Evolutionary conservation across 495 filamentous ascomycete genomes (phyloP).

Genomic region (Annulohypoxylon nitens): DNA sequence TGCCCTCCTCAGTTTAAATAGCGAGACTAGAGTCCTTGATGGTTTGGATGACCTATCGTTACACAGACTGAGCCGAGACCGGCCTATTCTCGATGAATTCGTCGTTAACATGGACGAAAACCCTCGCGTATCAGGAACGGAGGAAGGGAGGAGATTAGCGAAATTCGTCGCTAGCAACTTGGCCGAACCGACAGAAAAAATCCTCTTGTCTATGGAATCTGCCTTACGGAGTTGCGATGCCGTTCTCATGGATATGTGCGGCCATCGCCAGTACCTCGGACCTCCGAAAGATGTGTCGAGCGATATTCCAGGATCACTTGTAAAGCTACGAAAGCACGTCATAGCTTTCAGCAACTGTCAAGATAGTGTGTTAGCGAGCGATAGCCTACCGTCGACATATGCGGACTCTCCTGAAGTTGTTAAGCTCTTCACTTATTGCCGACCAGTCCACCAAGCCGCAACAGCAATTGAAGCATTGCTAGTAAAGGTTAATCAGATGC

Average conservation of each 20-base stretch:
- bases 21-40: conserved; percentile 60
- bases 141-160: conserved; percentile 44
- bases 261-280: conserved; percentile 58
- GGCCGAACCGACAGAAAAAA: conserved; percentile 58
- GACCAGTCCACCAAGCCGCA: conserved; percentile 67
- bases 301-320: conserved; percentile 52
- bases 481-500: conserved; percentile 62
- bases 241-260: conserved; percentile 63
- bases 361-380: conserved; percentile 48
- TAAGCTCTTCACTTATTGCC: conserved; percentile 67
- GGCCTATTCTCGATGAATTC: conserved; percentile 36
- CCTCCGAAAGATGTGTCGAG: conserved; percentile 51
- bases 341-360: conserved; percentile 53
- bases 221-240: conserved; percentile 60
- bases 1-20: conserved; percentile 59
- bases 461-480: conserved; percentile 60
- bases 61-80: conserved; percentile 2
- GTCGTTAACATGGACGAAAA: conserved; percentile 56
- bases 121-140: conserved; percentile 7
- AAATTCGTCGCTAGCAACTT: conserved; percentile 58
- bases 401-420: conserved; percentile 61
- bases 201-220: conserved; percentile 61
- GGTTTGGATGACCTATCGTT: conserved; percentile 22
- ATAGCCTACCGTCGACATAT: conserved; percentile 51
- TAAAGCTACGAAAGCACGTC: conserved; percentile 53